Conservation (phyloP, 2,329 filamentous ascomycete species). For the Exophiala aquamarina region DNA sequence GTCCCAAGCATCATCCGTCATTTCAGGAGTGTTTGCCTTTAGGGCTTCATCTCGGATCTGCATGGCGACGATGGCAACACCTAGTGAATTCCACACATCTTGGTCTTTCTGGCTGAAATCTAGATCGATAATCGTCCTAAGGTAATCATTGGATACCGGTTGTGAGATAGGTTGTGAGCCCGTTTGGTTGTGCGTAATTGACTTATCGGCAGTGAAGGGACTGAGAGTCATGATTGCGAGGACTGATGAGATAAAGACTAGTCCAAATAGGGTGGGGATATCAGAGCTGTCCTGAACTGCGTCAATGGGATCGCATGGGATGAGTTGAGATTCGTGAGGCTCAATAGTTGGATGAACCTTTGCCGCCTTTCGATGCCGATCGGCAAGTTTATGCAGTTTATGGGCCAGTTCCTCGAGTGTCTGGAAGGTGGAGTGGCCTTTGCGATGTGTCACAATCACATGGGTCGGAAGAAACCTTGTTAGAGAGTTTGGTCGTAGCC, state of each 20-base stretch:
- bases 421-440: slow-evolving; percentile 38
- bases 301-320: background rate
- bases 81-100: slow-evolving; percentile 62
- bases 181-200: background rate
- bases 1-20: slow-evolving; percentile 7
- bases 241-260: slow-evolving; percentile 54
- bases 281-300: slow-evolving; percentile 15
- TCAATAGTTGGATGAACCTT: slow-evolving; percentile 22
- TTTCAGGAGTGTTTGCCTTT: slow-evolving; percentile 10
- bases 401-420: slow-evolving; percentile 45
- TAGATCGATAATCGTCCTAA: slow-evolving; percentile 51
- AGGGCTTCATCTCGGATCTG: slow-evolving; percentile 47
- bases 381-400: slow-evolving; percentile 45
- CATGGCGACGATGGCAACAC: slow-evolving; percentile 56
- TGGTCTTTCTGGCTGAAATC: slow-evolving; percentile 53
- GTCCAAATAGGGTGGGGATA: slow-evolving; percentile 54
- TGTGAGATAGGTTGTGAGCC: background rate
- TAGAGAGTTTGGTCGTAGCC: slow-evolving; percentile 36
- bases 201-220: slow-evolving; percentile 10
- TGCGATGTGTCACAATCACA: slow-evolving; percentile 42
- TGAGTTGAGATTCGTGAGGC: slow-evolving; percentile 13
- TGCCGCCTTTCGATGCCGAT: slow-evolving; percentile 40
- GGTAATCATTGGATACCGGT: slow-evolving; percentile 11
- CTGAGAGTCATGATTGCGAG: slow-evolving; percentile 54
- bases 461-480: slow-evolving; percentile 45